A percentile compares a stretch with the other conserved stretches of the same genome.
These are phyloP conservation scores for Pulveroboletus sp. DNA, from an alignment of 1,284 basidiomycete genomes.

Conservation along the genomic window DNA sequence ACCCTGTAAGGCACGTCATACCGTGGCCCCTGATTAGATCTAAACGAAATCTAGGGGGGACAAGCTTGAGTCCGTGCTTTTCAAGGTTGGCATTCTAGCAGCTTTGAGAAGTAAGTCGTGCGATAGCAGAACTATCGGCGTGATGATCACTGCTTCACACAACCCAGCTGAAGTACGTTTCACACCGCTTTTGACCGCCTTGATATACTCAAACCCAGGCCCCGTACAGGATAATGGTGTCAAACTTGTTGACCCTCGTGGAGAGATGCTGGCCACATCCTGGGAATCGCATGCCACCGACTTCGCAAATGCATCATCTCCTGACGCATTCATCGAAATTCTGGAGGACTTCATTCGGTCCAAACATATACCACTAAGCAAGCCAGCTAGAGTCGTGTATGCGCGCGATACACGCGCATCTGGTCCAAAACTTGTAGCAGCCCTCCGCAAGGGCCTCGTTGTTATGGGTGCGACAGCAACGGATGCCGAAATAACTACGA, in stretches of 20 bases:
- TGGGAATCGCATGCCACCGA: slow-evolving; percentile 92
- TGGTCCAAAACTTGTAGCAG: slow-evolving; percentile 77
- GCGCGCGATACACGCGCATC: slow-evolving; percentile 94
- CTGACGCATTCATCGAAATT: slow-evolving; percentile 70
- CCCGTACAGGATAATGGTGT: slow-evolving; percentile 92
- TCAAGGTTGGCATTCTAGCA: slow-evolving; percentile 90
- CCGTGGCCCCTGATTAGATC: slow-evolving; percentile 15
- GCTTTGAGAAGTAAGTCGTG: slow-evolving; percentile 88
- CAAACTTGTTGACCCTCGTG: slow-evolving; percentile 95
- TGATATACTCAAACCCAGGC: not conserved
- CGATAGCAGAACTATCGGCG: slow-evolving; percentile 89
- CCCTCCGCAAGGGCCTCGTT: slow-evolving; percentile 82
- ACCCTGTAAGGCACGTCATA: slow-evolving; percentile 66
- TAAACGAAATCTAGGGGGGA: slow-evolving; percentile 56
- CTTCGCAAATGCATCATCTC: slow-evolving; percentile 84
- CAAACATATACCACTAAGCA: slow-evolving; percentile 77
- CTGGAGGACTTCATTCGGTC: slow-evolving; percentile 67
- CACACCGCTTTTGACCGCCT: not conserved
- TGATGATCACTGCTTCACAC: slow-evolving; percentile 99
- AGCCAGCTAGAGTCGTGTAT: slow-evolving; percentile 84
- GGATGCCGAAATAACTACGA: slow-evolving; percentile 85
- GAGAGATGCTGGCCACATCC: slow-evolving; percentile 97
- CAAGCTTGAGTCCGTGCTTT: slow-evolving; percentile 89
- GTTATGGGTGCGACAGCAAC: slow-evolving; percentile 67
- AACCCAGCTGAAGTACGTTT: slow-evolving; percentile 87